phyloP scores from a whole-genome alignment of 106 monocot species.

The Allium sativum region DNA sequence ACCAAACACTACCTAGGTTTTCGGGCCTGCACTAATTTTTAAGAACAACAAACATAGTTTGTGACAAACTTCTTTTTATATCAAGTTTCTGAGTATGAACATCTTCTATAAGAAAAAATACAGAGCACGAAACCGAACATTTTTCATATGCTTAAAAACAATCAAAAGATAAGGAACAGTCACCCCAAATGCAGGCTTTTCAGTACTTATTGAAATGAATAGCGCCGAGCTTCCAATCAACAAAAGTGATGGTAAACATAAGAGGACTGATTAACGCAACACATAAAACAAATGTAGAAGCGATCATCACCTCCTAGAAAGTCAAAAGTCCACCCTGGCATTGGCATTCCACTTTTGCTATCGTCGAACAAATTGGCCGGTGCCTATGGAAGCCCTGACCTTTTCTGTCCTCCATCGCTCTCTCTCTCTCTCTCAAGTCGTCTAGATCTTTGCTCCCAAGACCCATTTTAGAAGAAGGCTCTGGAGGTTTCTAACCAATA shows the following conservation, averaged over 20 bases:
- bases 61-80: no score
- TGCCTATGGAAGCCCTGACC: constrained; percentile 74
- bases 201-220: constrained; percentile 84
- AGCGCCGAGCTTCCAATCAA: constrained; percentile 83
- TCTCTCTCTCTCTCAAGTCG: constrained; percentile 28
- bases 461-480: constrained; percentile 20
- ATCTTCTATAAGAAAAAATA: no score
- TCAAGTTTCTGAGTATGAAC: no score
- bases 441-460: constrained; percentile 60
- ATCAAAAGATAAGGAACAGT: no score
- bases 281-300: constrained; percentile 40
- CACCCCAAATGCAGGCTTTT: neutral
- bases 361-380: constrained; percentile 71
- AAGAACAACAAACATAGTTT: no score
- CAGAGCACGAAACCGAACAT: no score
- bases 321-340: constrained; percentile 42
- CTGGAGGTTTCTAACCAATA: no score
- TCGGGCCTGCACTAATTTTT: no score
- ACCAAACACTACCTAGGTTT: no score
- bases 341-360: constrained; percentile 54
- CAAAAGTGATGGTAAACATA: constrained; percentile 70
- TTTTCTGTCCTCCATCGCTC: constrained; percentile 30
- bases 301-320: constrained; percentile 48
- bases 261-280: constrained; percentile 66
- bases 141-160: no score